Evolutionary conservation across 2,329 filamentous ascomycete species (phyloP).

Genomic region (Cadophora malorum): DNA sequence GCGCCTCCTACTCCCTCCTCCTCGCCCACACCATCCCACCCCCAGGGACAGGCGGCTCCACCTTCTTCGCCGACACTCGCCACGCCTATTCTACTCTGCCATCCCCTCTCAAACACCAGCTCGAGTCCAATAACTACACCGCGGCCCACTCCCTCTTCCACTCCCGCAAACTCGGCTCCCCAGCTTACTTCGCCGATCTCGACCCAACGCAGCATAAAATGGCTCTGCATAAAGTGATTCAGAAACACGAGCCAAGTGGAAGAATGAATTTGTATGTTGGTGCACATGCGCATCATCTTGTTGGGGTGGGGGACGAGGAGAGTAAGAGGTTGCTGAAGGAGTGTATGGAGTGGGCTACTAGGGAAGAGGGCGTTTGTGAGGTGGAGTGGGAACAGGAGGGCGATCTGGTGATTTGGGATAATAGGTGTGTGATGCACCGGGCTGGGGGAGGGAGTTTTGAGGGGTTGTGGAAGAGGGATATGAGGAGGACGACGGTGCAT

Average conservation of each 20-base stretch:
- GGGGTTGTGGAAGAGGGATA: constrained; percentile 56
- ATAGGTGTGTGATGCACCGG: constrained; percentile 61
- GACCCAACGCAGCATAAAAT: constrained; percentile 44
- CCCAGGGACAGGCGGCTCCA: constrained; percentile 54
- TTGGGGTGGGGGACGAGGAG: constrained; percentile 47
- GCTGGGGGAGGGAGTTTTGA: constrained; percentile 56
- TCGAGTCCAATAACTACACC: constrained; percentile 51
- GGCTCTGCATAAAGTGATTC: constrained; percentile 54
- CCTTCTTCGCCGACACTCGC: constrained; percentile 60
- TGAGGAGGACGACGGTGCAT: constrained; percentile 63
- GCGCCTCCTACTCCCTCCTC: constrained; percentile 59
- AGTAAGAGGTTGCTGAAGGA: constrained; percentile 47
- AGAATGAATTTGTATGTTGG: constrained; percentile 61
- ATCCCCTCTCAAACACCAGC: constrained; percentile 39
- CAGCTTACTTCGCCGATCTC: constrained; percentile 54
- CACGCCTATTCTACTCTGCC: constrained; percentile 57
- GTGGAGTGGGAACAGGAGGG: constrained; percentile 56
- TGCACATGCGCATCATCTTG: constrained; percentile 59
- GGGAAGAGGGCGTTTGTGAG: constrained; percentile 53
- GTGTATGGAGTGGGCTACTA: constrained; percentile 56
- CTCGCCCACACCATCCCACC: constrained; percentile 58
- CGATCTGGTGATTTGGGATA: constrained; percentile 66
- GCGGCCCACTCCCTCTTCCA: constrained; percentile 59
- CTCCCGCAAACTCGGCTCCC: constrained; percentile 57
- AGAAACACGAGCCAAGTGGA: constrained; percentile 58